Evolutionary conservation across 2,329 filamentous ascomycete species (phyloP).

Genomic region (Xylaria sp.): DNA sequence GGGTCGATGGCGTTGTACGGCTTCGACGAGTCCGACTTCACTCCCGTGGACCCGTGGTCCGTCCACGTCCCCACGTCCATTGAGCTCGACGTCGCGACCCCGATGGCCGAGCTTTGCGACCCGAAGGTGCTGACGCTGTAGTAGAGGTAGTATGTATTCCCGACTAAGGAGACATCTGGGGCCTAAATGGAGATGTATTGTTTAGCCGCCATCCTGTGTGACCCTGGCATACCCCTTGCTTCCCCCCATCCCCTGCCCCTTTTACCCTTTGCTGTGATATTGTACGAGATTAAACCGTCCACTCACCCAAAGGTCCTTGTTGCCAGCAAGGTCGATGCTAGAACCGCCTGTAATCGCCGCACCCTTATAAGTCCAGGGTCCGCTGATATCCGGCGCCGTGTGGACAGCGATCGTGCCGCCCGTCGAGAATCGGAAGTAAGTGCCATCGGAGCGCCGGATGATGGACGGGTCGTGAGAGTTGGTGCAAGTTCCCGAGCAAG

Average conservation of each 20-base stretch:
- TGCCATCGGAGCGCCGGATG: slow-evolving; percentile 49
- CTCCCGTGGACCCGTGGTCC: slow-evolving; percentile 61
- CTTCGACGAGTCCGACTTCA: slow-evolving; percentile 50
- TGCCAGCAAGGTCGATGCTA: slow-evolving; percentile 44
- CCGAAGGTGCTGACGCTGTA: slow-evolving; percentile 70
- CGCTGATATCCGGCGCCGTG: slow-evolving; percentile 45
- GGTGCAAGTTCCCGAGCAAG: slow-evolving; percentile 48
- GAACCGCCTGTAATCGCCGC: slow-evolving; percentile 45
- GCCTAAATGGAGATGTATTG: slow-evolving; percentile 51
- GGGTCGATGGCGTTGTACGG: slow-evolving; percentile 67
- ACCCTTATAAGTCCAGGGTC: slow-evolving; percentile 50
- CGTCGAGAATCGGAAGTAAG: slow-evolving; percentile 51
- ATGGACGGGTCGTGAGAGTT: slow-evolving; percentile 49
- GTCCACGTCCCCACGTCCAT: slow-evolving; percentile 63
- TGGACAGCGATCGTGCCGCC: slow-evolving; percentile 47
- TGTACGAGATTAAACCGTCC: too few relatives aligned
- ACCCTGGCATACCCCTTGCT: too few relatives aligned
- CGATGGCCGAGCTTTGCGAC: slow-evolving; percentile 65
- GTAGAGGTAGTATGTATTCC: slow-evolving; percentile 67
- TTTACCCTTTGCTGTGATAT: too few relatives aligned
- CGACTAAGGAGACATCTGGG: slow-evolving; percentile 65
- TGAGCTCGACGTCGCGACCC: slow-evolving; percentile 53
- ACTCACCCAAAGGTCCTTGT: slow-evolving; percentile 48
- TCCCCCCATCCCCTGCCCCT: too few relatives aligned
- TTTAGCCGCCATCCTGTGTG: too few relatives aligned